phyloP scores from a whole-genome alignment of 768 basidiomycete genomes.

The Mycena epipterygia region DNA sequence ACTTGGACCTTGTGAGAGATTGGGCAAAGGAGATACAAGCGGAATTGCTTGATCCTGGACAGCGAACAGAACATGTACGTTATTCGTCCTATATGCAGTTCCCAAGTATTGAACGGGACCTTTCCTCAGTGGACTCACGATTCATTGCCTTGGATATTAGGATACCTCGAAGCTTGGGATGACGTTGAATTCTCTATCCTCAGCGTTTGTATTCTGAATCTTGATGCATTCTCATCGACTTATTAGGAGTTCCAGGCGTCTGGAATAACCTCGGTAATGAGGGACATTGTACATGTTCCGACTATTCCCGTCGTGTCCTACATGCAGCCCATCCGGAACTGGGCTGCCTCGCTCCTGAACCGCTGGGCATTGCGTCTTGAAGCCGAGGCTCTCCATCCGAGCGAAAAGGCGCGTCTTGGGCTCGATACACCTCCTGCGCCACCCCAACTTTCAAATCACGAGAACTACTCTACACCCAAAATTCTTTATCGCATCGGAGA shows the following conservation, averaged over 20 bases:
- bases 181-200: slow-evolving; percentile 22
- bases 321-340: slow-evolving; percentile 17
- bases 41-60: slow-evolving; percentile 23
- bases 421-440: slow-evolving; percentile 1
- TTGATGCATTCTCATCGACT: background rate
- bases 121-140: slow-evolving; percentile 11
- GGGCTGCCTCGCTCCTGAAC: slow-evolving; percentile 10
- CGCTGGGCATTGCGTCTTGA: slow-evolving; percentile 19
- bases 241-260: background rate
- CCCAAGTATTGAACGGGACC: background rate
- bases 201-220: background rate
- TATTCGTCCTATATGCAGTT: background rate
- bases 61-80: slow-evolving; percentile 23
- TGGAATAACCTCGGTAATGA: slow-evolving; percentile 18
- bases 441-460: background rate
- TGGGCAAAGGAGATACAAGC: slow-evolving; percentile 15
- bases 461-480: background rate
- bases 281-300: slow-evolving; percentile 19
- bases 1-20: slow-evolving; percentile 25
- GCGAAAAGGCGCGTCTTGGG: slow-evolving; percentile 22
- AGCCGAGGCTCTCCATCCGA: background rate
- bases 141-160: slow-evolving; percentile 16
- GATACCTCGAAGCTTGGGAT: slow-evolving; percentile 20
- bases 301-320: slow-evolving; percentile 21
- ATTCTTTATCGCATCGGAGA: slow-evolving; percentile 17